Percentiles rank a stretch among this genome's conserved stretches.
These are phyloP conservation scores for Gossypium turneri DNA, from an alignment of 345 rosid species.

Conservation along the genomic window DNA sequence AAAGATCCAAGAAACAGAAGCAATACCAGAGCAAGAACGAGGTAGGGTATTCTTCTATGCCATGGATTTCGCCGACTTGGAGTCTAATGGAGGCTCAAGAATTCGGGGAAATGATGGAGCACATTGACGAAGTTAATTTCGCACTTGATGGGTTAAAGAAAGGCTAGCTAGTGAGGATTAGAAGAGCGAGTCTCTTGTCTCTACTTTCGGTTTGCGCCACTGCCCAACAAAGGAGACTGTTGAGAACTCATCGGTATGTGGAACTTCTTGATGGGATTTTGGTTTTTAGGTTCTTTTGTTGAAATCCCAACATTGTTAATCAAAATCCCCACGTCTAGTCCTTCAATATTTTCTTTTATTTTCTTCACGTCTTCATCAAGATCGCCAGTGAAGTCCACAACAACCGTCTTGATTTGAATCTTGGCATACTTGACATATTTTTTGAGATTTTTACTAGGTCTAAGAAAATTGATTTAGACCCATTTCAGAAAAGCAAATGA, in stretches of 20 bases:
- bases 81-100: conserved; percentile 97
- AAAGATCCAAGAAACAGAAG: conserved; percentile 63
- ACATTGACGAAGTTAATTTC: conserved; percentile 92
- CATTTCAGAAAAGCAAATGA: too few species aligned
- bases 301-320: not conserved
- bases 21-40: conserved; percentile 15
- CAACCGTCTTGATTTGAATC: too few species aligned
- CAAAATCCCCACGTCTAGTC: too few species aligned
- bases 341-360: too few species aligned
- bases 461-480: too few species aligned
- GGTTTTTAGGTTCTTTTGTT: not conserved
- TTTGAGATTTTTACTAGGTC: too few species aligned
- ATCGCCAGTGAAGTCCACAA: too few species aligned
- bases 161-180: conserved; percentile 70
- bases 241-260: conserved; percentile 68
- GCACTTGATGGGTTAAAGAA: conserved; percentile 85
- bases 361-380: too few species aligned
- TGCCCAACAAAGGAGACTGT: conserved; percentile 65
- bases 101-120: conserved; percentile 97
- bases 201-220: conserved; percentile 70
- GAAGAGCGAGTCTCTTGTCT: conserved; percentile 78
- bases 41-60: conserved; percentile 16
- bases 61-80: conserved; percentile 41
- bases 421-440: too few species aligned
- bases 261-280: conserved; percentile 13